phyloP scores from a whole-genome alignment of 768 basidiomycete species.

The Mycena venus region DNA sequence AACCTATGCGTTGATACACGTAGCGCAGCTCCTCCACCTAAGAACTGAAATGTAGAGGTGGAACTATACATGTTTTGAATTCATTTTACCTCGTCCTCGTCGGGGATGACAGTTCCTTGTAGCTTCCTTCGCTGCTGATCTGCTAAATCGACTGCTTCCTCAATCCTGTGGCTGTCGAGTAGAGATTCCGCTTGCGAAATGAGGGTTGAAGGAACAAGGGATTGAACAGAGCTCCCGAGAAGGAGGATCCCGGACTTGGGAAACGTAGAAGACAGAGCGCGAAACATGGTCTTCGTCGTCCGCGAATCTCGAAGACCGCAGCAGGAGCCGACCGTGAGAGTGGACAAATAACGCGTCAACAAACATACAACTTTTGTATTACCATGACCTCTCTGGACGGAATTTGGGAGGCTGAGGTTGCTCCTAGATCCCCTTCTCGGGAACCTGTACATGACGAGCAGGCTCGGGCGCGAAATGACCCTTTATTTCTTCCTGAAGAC shows the following conservation, averaged over 20 bases:
- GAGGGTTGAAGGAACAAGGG: conserved; percentile 78
- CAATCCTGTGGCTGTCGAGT: conserved; percentile 72
- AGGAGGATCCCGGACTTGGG: conserved; percentile 79
- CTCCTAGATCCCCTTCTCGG: conserved; percentile 37
- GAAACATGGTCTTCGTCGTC: conserved; percentile 2
- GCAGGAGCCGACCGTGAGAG: background rate
- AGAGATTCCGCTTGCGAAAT: conserved; percentile 81
- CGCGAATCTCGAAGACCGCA: background rate
- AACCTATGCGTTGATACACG: conserved; percentile 86
- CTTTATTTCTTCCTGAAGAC: conserved; percentile 63
- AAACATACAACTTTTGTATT: background rate
- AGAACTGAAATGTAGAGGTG: background rate
- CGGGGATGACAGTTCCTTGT: conserved; percentile 63
- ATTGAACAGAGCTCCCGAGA: conserved; percentile 72
- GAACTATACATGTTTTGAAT: conserved; percentile 28
- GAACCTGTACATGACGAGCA: too few relatives aligned
- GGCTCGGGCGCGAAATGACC: background rate
- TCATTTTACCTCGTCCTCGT: conserved; percentile 65
- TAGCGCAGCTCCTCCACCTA: conserved; percentile 81
- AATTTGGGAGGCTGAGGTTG: conserved; percentile 72
- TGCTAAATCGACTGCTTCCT: conserved; percentile 73
- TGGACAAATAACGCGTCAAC: conserved; percentile 25
- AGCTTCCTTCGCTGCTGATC: conserved; percentile 73
- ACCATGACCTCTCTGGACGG: conserved; percentile 59
- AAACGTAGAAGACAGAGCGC: conserved; percentile 54